Base-by-base conservation (phyloP, 768 basidiomycete species). In the Panus rudis region DNA sequence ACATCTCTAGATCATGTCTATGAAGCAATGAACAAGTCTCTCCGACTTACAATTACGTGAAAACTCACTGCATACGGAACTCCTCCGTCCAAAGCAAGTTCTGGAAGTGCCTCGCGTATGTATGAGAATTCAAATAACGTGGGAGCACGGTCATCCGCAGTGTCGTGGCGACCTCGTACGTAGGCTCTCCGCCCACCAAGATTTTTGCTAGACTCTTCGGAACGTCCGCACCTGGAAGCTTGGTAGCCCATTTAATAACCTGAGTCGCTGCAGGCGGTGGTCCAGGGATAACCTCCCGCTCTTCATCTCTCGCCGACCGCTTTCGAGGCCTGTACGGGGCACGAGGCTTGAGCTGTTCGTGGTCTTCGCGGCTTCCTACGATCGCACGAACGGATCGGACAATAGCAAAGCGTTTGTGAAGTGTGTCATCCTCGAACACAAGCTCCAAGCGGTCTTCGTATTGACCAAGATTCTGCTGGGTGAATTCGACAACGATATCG, bases 11-110 rank as follows among this genome's bases (percentile, higher is more conserved):
- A 41, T 66, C 65, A 6, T 48, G 39, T 19, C 65, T 67, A 31
- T 4, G 34, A n/a, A 39, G 12, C 8, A 34, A 11, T 30, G 34
- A 27, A n/a, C 37, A 7, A 22, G 13, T 13, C 21, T 4, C 11
- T 2, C 23, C 20, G 10, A 23, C 14, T 25, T 13, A 40, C 19
- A 13, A 14, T 6, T 23, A 23, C 31, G 21, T 33, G 26, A 23
- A 28, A 13, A 53, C 58, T 23, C 39, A 58, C 59, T 55, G 52
- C 47, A 55, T 53, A 1, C 54, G 45, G 17, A 39, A 40, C 43
- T 68, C 79, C 50, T 81, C 78, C 1, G 70, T 63, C 76, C 78
- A 79, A 0, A 82, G 51, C 4, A 83, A 55, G 16, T 62, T 53
- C 52, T 74, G 73, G 61, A 77, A 80, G 38, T 66, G 62, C 0